phyloP scores from a whole-genome alignment of 2,329 filamentous ascomycete genomes.

The Taxawa tesnikishii region DNA sequence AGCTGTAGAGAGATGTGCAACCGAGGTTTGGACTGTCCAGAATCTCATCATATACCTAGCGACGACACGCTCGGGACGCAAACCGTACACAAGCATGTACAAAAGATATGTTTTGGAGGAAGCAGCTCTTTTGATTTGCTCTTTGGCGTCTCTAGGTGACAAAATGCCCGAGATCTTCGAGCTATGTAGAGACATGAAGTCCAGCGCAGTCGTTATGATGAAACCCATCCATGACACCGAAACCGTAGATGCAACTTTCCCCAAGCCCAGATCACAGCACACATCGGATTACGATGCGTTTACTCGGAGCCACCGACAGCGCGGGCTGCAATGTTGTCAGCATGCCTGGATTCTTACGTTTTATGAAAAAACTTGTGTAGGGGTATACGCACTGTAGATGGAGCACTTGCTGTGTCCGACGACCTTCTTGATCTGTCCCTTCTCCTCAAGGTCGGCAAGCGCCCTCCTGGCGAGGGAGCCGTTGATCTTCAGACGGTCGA shows the following conservation, averaged over 20 bases:
- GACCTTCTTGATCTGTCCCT: conserved; percentile 96
- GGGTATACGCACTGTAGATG: conserved; percentile 73
- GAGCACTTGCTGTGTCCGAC: conserved; percentile 93
- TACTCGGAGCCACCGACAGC: conserved; percentile 14
- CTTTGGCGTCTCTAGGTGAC: too few relatives aligned
- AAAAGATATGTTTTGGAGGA: too few relatives aligned
- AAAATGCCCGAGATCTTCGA: too few relatives aligned
- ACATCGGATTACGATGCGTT: conserved; percentile 2
- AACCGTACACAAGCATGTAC: too few relatives aligned
- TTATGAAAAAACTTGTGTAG: not conserved
- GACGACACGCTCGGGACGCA: too few relatives aligned
- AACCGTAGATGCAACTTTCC: not conserved
- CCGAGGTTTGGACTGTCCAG: too few relatives aligned
- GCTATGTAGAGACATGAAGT: not conserved
- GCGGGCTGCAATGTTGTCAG: conserved; percentile 9
- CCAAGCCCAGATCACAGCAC: not conserved
- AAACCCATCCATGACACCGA: not conserved
- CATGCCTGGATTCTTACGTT: too few relatives aligned
- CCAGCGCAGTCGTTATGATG: not conserved
- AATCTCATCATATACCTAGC: too few relatives aligned
- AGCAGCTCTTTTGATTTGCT: too few relatives aligned
- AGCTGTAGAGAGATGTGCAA: too few relatives aligned
- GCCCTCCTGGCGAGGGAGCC: conserved; percentile 87
- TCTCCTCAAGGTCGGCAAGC: conserved; percentile 89
- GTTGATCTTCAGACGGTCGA: conserved; percentile 99